A percentile compares a stretch with the other conserved stretches of the same genome.
These are phyloP conservation scores for Teratosphaeria viscida DNA, from an alignment of 2,329 filamentous ascomycete genomes.

Conservation along the genomic window DNA sequence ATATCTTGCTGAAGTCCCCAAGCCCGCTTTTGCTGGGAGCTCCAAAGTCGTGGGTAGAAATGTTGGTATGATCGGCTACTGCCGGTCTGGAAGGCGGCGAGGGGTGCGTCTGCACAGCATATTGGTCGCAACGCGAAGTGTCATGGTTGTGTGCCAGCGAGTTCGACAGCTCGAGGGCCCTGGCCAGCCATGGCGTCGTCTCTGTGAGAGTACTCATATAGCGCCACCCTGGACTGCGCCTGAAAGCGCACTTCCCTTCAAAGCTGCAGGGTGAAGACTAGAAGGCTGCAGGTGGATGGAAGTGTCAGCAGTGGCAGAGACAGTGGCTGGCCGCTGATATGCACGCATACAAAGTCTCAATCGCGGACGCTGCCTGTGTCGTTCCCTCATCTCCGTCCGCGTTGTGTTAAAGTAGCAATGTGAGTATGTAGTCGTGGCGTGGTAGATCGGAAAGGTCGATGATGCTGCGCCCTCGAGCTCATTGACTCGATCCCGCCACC, in stretches of 20 bases:
- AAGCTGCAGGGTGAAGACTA: neutral
- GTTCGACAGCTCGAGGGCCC: constrained; percentile 34
- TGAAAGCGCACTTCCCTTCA: neutral
- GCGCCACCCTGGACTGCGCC: constrained; percentile 7
- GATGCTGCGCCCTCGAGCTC: neutral
- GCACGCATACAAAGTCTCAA: neutral
- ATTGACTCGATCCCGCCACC: neutral
- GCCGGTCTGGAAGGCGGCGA: neutral
- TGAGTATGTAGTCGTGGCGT: neutral
- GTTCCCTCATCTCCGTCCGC: neutral
- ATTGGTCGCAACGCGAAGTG: constrained; percentile 4
- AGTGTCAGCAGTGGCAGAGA: neutral
- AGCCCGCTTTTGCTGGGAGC: constrained; percentile 16
- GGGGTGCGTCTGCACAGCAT: neutral
- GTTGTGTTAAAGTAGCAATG: neutral
- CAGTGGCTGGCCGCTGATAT: neutral
- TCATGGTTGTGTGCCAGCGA: constrained; percentile 11
- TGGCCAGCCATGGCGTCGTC: constrained; percentile 35
- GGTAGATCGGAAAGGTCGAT: neutral
- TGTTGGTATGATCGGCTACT: neutral
- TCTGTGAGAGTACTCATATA: constrained; percentile 23
- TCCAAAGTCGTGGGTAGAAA: constrained; percentile 10
- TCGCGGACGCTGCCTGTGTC: neutral
- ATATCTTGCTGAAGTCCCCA: constrained; percentile 40
- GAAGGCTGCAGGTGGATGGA: neutral